Percentiles rank a stretch among this genome's conserved stretches.
Conservation (phyloP, 129 eudicot genomes). For the Flaveria trinervia region DNA sequence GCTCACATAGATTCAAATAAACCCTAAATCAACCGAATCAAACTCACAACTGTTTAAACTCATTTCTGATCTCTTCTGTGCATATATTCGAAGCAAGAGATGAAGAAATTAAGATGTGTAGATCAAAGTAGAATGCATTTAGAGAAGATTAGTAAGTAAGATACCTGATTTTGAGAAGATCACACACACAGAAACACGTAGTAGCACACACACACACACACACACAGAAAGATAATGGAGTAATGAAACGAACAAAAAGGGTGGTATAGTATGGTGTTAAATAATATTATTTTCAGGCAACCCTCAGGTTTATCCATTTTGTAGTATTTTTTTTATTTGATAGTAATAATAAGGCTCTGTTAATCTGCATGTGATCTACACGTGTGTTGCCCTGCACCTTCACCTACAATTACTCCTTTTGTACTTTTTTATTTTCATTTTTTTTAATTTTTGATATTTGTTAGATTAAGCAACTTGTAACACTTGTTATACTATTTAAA, state of each 20-base stretch:
- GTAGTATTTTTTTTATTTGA: too few relatives aligned
- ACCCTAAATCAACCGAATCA: neutral
- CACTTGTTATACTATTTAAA: too few relatives aligned
- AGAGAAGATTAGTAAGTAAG: neutral
- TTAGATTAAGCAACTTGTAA: too few relatives aligned
- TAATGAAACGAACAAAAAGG: neutral
- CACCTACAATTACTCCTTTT: neutral
- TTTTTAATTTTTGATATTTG: too few relatives aligned
- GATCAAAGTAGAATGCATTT: constrained; percentile 3
- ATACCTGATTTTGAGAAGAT: too few relatives aligned
- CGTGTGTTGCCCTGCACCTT: constrained; percentile 14
- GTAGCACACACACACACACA: too few relatives aligned
- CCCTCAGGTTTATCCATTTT: constrained; percentile 35
- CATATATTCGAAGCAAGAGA: neutral
- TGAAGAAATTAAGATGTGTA: neutral
- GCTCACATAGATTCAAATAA: constrained; percentile 12
- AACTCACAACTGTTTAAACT: neutral
- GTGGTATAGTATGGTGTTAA: neutral
- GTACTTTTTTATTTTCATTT: too few relatives aligned
- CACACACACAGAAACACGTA: too few relatives aligned
- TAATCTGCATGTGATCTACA: constrained; percentile 27
- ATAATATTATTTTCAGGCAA: constrained; percentile 7
- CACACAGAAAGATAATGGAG: constrained; percentile 9
- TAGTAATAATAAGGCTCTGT: constrained; percentile 6
- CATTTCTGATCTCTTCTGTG: neutral